phyloP scores from a whole-genome alignment of 1,284 basidiomycete species.

The Microstroma glucosiphilum region DNA sequence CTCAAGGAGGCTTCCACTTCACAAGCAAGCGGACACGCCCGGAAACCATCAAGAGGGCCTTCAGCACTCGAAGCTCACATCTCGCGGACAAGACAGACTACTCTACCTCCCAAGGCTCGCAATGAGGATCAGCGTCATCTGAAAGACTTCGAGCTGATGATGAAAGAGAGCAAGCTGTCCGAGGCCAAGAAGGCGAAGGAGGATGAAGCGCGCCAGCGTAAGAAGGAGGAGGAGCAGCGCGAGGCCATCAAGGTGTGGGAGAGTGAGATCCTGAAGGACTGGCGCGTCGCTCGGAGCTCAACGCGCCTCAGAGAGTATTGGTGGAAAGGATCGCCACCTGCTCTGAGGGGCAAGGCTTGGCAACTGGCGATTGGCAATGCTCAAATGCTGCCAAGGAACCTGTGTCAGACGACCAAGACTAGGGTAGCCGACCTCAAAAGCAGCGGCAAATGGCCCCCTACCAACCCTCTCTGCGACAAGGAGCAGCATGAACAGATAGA shows the following conservation, averaged over 20 bases:
- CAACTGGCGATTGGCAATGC: constrained; percentile 79
- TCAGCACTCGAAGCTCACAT: constrained; percentile 53
- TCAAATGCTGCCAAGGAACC: constrained; percentile 61
- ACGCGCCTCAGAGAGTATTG: constrained; percentile 67
- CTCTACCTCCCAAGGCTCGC: constrained; percentile 74
- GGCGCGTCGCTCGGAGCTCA: constrained; percentile 67
- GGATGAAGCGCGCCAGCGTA: constrained; percentile 21
- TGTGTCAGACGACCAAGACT: constrained; percentile 54
- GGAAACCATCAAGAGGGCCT: constrained; percentile 51
- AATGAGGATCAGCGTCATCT: constrained; percentile 77
- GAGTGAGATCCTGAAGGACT: constrained; percentile 71
- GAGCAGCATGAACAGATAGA: constrained; percentile 54
- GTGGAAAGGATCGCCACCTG: constrained; percentile 86
- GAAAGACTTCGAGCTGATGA: constrained; percentile 85
- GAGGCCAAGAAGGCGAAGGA: constrained; percentile 32
- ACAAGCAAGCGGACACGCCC: background rate
- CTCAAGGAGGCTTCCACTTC: background rate
- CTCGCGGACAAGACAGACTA: constrained; percentile 62
- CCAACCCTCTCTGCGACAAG: constrained; percentile 60
- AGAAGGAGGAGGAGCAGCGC: constrained; percentile 54
- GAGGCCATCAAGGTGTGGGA: constrained; percentile 70
- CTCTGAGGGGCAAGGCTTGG: constrained; percentile 80
- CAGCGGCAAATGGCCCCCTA: constrained; percentile 27
- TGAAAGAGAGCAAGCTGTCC: constrained; percentile 57
- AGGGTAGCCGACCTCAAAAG: constrained; percentile 67